These are phyloP conservation scores for Lathyrus sativus DNA, from an alignment of 306 rosid species.

Conservation along the genomic window DNA sequence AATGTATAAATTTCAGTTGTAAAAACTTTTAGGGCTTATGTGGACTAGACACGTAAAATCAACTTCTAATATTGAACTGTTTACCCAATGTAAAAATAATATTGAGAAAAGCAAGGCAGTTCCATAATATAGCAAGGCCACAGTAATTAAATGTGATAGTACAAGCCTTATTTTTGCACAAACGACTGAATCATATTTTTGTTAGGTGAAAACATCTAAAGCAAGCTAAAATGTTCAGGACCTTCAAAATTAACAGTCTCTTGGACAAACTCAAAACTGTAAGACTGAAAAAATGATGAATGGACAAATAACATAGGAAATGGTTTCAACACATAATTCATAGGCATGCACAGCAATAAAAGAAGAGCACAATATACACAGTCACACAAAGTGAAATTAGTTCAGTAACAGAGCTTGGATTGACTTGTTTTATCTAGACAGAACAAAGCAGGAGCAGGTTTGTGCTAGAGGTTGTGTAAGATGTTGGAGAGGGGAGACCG, in stretches of 20 bases:
- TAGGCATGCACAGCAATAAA: neutral
- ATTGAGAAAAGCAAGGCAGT: slow-evolving; percentile 1
- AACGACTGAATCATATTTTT: neutral
- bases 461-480: neutral
- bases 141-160: neutral
- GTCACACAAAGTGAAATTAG: neutral
- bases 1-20: neutral
- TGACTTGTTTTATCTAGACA: neutral
- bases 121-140: slow-evolving; percentile 3
- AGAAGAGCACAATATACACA: neutral
- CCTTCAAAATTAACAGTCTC: neutral
- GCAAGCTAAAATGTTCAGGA: neutral
- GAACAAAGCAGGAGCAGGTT: neutral
- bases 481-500: neutral
- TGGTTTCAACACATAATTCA: neutral
- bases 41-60: neutral
- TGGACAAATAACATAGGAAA: neutral
- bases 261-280: neutral
- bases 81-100: neutral
- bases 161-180: neutral
- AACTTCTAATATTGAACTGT: neutral
- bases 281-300: slow-evolving; percentile 3
- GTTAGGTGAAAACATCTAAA: slow-evolving; percentile 1
- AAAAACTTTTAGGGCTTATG: neutral
- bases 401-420: neutral